phyloP scores from a whole-genome alignment of 352 stramenopile species.

The Globisporangium okanoganense region DNA sequence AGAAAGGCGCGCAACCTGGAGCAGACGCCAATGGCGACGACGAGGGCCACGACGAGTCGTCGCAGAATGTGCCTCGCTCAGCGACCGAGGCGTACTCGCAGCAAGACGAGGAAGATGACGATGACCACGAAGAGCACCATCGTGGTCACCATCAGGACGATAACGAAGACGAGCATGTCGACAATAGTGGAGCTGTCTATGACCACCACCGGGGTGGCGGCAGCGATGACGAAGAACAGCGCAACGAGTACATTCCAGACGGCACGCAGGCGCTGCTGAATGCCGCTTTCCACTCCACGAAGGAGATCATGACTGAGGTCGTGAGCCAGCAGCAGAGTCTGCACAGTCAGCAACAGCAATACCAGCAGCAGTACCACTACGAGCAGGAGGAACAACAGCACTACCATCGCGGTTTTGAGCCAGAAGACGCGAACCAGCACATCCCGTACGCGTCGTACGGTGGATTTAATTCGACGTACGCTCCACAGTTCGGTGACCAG shows the following conservation, averaged over 20 bases:
- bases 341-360: constrained; percentile 13
- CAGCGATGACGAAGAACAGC: constrained; percentile 17
- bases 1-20: not conserved
- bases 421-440: constrained; percentile 45
- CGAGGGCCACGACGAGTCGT: constrained; percentile 6
- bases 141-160: constrained; percentile 4
- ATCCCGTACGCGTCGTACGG: constrained; percentile 28
- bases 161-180: constrained; percentile 13
- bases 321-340: constrained; percentile 38
- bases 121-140: constrained; percentile 5
- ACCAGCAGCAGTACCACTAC: constrained; percentile 30
- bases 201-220: constrained; percentile 13
- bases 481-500: constrained; percentile 25
- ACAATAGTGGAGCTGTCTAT: constrained; percentile 17
- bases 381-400: constrained; percentile 20
- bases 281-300: constrained; percentile 66
- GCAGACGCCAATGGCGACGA: constrained; percentile 3
- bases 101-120: constrained; percentile 12
- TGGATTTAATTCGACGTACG: constrained; percentile 20
- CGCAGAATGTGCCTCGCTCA: not conserved
- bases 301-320: constrained; percentile 73
- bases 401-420: constrained; percentile 60
- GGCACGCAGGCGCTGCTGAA: constrained; percentile 65
- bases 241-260: constrained; percentile 38
- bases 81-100: not conserved